Evolutionary conservation across 108 stramenopile species (phyloP).

Genomic region (Pseudonitzschia multiseries): DNA sequence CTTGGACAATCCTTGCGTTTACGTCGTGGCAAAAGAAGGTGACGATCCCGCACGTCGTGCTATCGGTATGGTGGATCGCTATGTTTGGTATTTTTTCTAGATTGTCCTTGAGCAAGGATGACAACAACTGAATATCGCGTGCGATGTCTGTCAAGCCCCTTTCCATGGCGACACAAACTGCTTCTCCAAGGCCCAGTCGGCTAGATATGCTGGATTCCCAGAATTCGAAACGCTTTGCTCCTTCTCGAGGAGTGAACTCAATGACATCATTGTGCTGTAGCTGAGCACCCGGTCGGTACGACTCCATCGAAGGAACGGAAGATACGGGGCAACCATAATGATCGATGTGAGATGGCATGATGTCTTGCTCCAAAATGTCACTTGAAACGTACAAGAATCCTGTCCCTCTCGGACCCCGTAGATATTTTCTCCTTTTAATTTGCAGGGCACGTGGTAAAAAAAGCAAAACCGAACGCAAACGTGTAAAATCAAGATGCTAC

Average conservation of each 20-base stretch:
- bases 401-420: constrained; percentile 79
- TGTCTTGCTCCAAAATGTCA: constrained; percentile 20
- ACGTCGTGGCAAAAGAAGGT: constrained; percentile 31
- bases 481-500: too few species aligned
- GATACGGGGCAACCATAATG: constrained; percentile 48
- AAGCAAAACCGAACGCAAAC: neutral
- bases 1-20: constrained; percentile 31
- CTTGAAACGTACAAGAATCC: constrained; percentile 70
- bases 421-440: constrained; percentile 54
- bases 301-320: constrained; percentile 19
- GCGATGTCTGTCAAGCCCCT: constrained; percentile 48
- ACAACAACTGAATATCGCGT: constrained; percentile 15
- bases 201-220: constrained; percentile 71
- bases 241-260: constrained; percentile 35
- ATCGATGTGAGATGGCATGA: constrained; percentile 53
- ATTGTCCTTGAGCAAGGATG: constrained; percentile 21
- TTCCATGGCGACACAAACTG: constrained; percentile 49
- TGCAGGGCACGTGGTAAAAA: neutral
- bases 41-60: constrained; percentile 62
- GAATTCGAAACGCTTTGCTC: constrained; percentile 73
- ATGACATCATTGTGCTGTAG: constrained; percentile 30
- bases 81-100: constrained; percentile 34
- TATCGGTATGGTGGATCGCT: constrained; percentile 29
- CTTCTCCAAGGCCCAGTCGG: constrained; percentile 68
- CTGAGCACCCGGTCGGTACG: constrained; percentile 22